phyloP scores from a whole-genome alignment of 2,329 filamentous ascomycete genomes.

The Verticillium klebahnii region DNA sequence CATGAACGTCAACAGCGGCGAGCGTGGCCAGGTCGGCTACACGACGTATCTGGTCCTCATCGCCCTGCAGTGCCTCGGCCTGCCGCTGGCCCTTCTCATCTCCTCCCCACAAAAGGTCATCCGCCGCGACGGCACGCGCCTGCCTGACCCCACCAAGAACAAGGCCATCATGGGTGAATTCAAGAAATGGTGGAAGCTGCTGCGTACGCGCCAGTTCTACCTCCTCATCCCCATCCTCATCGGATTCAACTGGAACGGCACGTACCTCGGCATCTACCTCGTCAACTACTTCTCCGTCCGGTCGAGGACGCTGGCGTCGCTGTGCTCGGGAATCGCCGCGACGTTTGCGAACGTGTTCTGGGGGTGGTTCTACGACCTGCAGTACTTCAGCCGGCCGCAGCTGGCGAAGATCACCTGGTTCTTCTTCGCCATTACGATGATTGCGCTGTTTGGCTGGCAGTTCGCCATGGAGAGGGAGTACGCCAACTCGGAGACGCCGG shows the following conservation, averaged over 20 bases:
- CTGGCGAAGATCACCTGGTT: constrained; percentile 38
- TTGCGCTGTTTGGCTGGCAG: constrained; percentile 41
- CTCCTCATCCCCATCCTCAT: constrained; percentile 44
- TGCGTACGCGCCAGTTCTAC: constrained; percentile 39
- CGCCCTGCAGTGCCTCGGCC: constrained; percentile 37
- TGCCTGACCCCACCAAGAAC: constrained; percentile 24
- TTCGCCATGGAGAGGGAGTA: constrained; percentile 43
- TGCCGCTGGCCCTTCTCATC: constrained; percentile 38
- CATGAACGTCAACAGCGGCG: constrained; percentile 37
- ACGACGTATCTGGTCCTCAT: constrained; percentile 35
- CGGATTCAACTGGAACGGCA: constrained; percentile 45
- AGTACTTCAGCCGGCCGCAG: constrained; percentile 31
- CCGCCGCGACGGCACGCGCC: constrained; percentile 26
- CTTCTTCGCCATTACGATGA: constrained; percentile 35
- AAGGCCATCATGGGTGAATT: constrained; percentile 20
- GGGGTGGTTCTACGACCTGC: constrained; percentile 45
- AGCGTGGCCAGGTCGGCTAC: constrained; percentile 41
- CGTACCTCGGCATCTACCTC: constrained; percentile 47
- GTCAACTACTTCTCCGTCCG: constrained; percentile 48
- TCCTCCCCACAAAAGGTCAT: constrained; percentile 41
- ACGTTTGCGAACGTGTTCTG: constrained; percentile 40
- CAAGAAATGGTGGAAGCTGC: constrained; percentile 29
- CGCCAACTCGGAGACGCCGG: constrained; percentile 23
- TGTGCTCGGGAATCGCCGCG: constrained; percentile 40
- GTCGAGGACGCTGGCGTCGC: constrained; percentile 37